Conservation (phyloP, 768 basidiomycete species). For the Amanita rubescens region DNA sequence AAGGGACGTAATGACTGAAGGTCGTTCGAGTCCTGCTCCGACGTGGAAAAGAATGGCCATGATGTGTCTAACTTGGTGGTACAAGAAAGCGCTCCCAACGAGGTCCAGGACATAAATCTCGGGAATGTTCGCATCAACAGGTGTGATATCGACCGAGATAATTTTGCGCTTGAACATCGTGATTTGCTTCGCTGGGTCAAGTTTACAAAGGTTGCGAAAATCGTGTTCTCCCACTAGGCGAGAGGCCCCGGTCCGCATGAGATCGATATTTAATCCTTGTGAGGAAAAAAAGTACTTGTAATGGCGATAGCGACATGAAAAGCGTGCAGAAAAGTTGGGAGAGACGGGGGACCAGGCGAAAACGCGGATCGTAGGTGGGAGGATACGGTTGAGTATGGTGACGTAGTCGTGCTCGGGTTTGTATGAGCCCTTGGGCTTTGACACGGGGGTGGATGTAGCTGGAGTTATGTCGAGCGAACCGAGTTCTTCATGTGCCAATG, state of each 20-base stretch:
- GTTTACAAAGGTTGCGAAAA: slow-evolving; percentile 91
- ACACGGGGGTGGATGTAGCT: slow-evolving; percentile 10
- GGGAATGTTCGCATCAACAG: slow-evolving; percentile 25
- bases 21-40: slow-evolving; percentile 71
- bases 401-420: slow-evolving; percentile 66
- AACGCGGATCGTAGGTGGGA: slow-evolving; percentile 85
- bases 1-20: slow-evolving; percentile 61
- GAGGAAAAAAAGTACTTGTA: slow-evolving; percentile 97
- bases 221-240: slow-evolving; percentile 85
- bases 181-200: slow-evolving; percentile 90
- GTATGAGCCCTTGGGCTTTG: slow-evolving; percentile 6
- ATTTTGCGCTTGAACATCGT: slow-evolving; percentile 69
- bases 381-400: slow-evolving; percentile 72
- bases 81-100: slow-evolving; percentile 82
- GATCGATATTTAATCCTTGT: slow-evolving; percentile 53
- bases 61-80: slow-evolving; percentile 94
- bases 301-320: slow-evolving; percentile 79
- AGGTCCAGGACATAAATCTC: slow-evolving; percentile 73
- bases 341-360: slow-evolving; percentile 92
- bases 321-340: slow-evolving; percentile 77
- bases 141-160: slow-evolving; percentile 54
- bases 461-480: slow-evolving; percentile 27
- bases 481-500: slow-evolving; percentile 31
- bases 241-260: slow-evolving; percentile 70
- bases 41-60: slow-evolving; percentile 88